These are phyloP conservation scores for Echria macrotheca DNA, from an alignment of 495 filamentous ascomycete genomes.

Conservation along the genomic window DNA sequence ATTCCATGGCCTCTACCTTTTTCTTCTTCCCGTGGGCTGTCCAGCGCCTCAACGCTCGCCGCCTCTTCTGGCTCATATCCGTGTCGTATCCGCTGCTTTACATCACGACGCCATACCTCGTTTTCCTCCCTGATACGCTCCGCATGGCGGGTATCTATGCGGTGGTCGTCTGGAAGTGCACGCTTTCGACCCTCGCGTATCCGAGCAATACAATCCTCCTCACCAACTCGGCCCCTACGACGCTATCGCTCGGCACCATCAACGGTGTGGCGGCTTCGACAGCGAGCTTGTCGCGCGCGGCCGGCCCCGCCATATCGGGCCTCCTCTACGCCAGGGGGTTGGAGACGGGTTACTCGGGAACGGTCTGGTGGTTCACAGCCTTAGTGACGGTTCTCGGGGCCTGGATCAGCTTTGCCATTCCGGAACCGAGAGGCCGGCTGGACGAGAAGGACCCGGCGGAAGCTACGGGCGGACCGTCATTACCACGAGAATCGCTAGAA, in stretches of 20 bases:
- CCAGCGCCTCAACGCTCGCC: constrained; percentile 64
- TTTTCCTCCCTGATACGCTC: constrained; percentile 65
- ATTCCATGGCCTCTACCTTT: constrained; percentile 78
- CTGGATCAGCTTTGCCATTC: constrained; percentile 43
- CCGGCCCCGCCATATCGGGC: constrained; percentile 85
- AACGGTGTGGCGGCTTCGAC: constrained; percentile 90
- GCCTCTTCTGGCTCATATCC: constrained; percentile 73
- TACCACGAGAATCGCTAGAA: neutral
- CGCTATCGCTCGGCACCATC: constrained; percentile 76
- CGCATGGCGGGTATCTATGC: constrained; percentile 68
- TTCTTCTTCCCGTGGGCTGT: constrained; percentile 75
- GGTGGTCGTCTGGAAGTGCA: constrained; percentile 82
- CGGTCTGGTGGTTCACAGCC: constrained; percentile 89
- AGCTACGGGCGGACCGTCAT: neutral
- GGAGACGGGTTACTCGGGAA: constrained; percentile 69
- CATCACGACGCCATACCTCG: constrained; percentile 79
- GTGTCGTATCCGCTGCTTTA: constrained; percentile 85
- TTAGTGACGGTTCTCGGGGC: constrained; percentile 71
- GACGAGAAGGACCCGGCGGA: constrained; percentile 28
- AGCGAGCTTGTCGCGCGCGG: constrained; percentile 78
- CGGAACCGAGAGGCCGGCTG: constrained; percentile 37
- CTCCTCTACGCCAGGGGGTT: constrained; percentile 77
- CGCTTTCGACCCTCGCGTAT: constrained; percentile 77
- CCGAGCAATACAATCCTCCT: constrained; percentile 81
- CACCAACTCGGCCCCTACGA: constrained; percentile 74